A percentile compares a stretch with the other conserved stretches of the same genome.
Conservation (phyloP, 768 basidiomycete species). For the Boletus subparvulus region DNA sequence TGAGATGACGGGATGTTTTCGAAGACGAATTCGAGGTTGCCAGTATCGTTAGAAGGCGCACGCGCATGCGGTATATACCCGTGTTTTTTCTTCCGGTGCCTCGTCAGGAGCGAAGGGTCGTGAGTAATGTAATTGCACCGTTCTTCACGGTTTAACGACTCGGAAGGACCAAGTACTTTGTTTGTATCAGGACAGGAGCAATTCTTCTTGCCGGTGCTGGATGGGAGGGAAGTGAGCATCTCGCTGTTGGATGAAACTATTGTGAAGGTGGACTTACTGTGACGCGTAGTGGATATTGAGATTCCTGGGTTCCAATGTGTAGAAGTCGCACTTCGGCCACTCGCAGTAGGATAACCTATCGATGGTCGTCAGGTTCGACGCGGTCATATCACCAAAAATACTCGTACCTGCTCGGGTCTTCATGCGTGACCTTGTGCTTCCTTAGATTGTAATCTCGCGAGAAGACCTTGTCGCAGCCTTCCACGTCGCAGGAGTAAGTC, state of each 20-base stretch:
- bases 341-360: slow-evolving; percentile 11
- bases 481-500: slow-evolving; percentile 6
- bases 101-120: slow-evolving; percentile 17
- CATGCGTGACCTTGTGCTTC: slow-evolving; percentile 13
- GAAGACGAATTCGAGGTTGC: neutral
- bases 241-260: neutral
- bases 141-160: neutral
- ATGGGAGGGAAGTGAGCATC: neutral
- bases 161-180: neutral
- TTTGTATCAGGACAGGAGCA: slow-evolving; percentile 4
- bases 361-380: neutral
- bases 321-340: slow-evolving; percentile 6
- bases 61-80: slow-evolving; percentile 9
- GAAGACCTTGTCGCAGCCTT: slow-evolving; percentile 12
- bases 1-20: neutral
- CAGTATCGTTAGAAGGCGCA: too few species aligned
- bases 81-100: slow-evolving; percentile 12
- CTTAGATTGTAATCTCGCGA: slow-evolving; percentile 1
- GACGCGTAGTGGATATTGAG: neutral
- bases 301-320: slow-evolving; percentile 1
- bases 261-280: slow-evolving; percentile 15
- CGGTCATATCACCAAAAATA: neutral
- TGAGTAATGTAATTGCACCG: slow-evolving; percentile 11
- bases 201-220: slow-evolving; percentile 16
- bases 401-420: slow-evolving; percentile 6